These are phyloP conservation scores for Mycena floridula DNA, from an alignment of 768 basidiomycete species.

Conservation along the genomic window DNA sequence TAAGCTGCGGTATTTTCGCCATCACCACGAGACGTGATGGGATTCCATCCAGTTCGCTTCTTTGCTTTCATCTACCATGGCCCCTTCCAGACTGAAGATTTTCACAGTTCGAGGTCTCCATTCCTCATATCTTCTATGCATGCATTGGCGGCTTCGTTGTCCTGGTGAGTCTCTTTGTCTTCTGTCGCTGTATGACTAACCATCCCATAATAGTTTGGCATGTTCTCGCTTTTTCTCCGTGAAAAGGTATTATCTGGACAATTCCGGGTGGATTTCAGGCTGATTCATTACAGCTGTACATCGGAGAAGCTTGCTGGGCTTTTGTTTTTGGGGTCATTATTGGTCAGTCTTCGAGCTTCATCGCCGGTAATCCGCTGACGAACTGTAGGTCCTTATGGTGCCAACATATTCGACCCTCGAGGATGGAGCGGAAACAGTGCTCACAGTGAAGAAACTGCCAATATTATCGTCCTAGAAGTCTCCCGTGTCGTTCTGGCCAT, in stretches of 20 bases:
- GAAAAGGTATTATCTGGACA: constrained; percentile 52
- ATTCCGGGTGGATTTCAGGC: background rate
- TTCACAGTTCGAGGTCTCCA: constrained; percentile 39
- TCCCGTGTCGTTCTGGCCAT: constrained; percentile 92
- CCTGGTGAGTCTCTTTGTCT: constrained; percentile 34
- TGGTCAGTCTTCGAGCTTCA: constrained; percentile 35
- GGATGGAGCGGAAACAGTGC: constrained; percentile 55
- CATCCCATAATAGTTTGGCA: constrained; percentile 62
- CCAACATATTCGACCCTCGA: constrained; percentile 76
- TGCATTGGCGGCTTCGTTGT: constrained; percentile 66
- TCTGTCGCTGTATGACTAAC: background rate
- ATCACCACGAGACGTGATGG: too few relatives aligned
- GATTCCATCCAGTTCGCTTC: too few relatives aligned
- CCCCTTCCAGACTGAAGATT: too few relatives aligned
- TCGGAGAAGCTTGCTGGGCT: constrained; percentile 96
- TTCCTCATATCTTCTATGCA: constrained; percentile 59
- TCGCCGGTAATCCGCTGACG: constrained; percentile 6
- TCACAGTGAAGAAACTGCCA: constrained; percentile 42
- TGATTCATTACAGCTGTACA: constrained; percentile 53
- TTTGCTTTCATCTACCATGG: too few relatives aligned
- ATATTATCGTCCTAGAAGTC: constrained; percentile 84
- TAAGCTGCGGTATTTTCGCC: too few relatives aligned
- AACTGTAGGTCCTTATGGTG: constrained; percentile 69
- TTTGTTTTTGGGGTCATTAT: constrained; percentile 91
- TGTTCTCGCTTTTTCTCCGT: constrained; percentile 90